Conservation (phyloP, 768 basidiomycete genomes). For the Collybia sp. region DNA sequence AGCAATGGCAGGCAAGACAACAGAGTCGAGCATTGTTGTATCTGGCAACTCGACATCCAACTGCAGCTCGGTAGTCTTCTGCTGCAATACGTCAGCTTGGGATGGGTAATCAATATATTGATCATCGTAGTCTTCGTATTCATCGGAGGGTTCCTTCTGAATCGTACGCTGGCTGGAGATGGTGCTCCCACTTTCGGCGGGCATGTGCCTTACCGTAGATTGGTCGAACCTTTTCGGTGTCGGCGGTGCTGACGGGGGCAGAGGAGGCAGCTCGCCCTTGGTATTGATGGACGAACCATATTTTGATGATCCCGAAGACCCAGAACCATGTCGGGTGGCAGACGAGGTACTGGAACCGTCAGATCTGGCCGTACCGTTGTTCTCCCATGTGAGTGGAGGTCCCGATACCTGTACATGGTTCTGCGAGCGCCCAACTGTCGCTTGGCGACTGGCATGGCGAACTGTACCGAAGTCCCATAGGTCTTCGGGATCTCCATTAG, state of each 20-base stretch:
- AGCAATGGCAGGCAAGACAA: constrained; percentile 93
- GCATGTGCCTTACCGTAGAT: constrained; percentile 65
- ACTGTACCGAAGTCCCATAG: constrained; percentile 99
- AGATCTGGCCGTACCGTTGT: constrained; percentile 50
- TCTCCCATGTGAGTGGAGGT: constrained; percentile 77
- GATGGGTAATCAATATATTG: constrained; percentile 44
- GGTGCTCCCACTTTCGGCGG: constrained; percentile 21
- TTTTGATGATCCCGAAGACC: constrained; percentile 26
- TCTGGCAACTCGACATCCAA: constrained; percentile 64
- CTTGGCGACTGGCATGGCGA: constrained; percentile 57
- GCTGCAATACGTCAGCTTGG: constrained; percentile 39
- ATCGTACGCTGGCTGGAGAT: constrained; percentile 24
- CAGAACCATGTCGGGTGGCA: constrained; percentile 19
- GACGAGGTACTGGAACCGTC: constrained; percentile 28
- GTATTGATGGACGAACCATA: constrained; percentile 41
- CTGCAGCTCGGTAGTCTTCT: constrained; percentile 41
- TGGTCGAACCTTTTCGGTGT: constrained; percentile 39
- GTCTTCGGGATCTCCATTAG: constrained; percentile 66
- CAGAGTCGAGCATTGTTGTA: constrained; percentile 93
- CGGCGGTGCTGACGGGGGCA: constrained; percentile 37
- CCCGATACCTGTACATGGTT: constrained; percentile 57
- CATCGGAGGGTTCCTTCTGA: constrained; percentile 52
- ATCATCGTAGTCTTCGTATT: constrained; percentile 63
- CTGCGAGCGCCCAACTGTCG: constrained; percentile 64
- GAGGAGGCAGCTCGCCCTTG: constrained; percentile 60